Conservation (phyloP, 2,329 filamentous ascomycete genomes). For the Chaetomiaceae sp. region DNA sequence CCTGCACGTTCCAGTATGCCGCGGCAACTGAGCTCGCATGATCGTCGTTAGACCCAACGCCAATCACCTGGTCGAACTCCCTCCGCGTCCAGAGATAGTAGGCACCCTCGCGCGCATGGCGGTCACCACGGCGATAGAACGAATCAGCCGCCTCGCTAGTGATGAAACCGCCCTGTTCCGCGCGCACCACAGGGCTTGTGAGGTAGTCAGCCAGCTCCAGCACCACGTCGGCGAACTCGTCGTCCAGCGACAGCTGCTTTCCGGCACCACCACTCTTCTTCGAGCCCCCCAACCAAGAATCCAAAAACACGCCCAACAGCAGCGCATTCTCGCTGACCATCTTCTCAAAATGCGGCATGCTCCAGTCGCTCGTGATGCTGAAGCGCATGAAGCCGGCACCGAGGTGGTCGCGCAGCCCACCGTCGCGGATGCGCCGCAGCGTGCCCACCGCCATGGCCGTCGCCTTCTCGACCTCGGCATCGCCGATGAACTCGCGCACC, state of each 20-base stretch:
- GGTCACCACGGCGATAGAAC: constrained; percentile 63
- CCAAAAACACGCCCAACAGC: constrained; percentile 74
- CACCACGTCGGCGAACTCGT: constrained; percentile 70
- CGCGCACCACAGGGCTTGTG: constrained; percentile 61
- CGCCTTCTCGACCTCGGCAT: constrained; percentile 66
- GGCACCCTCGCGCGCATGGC: constrained; percentile 80
- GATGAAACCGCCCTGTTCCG: constrained; percentile 67
- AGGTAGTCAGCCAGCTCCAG: constrained; percentile 85
- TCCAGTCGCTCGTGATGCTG: constrained; percentile 88
- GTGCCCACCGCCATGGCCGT: constrained; percentile 76
- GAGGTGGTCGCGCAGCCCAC: constrained; percentile 51
- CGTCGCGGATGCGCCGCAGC: constrained; percentile 62
- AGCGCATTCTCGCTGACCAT: constrained; percentile 92
- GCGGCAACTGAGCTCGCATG: constrained; percentile 68
- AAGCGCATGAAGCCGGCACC: constrained; percentile 62
- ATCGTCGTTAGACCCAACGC: constrained; percentile 38
- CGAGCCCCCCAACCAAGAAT: constrained; percentile 61
- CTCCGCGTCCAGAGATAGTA: constrained; percentile 92
- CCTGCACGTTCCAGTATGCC: constrained; percentile 74
- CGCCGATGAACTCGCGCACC: constrained; percentile 82
- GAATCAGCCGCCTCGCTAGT: constrained; percentile 91
- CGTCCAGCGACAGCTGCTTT: constrained; percentile 39
- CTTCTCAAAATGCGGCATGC: constrained; percentile 93
- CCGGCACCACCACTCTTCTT: neutral
- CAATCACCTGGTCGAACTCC: constrained; percentile 74